Percentiles rank a stretch among this genome's conserved stretches.
Conservation (phyloP, 2,329 filamentous ascomycete species). For the Cucurbitaria berberidis region DNA sequence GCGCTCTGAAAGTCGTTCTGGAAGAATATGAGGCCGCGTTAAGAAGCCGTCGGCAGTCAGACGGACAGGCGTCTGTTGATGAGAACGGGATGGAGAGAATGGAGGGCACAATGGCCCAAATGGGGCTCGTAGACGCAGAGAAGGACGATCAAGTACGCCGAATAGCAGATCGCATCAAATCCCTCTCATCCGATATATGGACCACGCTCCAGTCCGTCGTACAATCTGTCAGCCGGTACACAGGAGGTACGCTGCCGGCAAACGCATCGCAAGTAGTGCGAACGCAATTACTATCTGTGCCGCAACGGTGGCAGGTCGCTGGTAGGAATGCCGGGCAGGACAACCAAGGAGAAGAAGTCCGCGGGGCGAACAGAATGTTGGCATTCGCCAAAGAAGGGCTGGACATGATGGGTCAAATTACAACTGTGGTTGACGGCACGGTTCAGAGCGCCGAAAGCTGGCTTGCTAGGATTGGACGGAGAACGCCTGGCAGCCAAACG, state of each 20-base stretch:
- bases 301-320: conserved; percentile 79
- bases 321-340: conserved; percentile 54
- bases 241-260: conserved; percentile 87
- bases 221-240: conserved; percentile 84
- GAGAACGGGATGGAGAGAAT: conserved; percentile 13
- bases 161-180: conserved; percentile 79
- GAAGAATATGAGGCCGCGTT: conserved; percentile 75
- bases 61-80: conserved; percentile 22
- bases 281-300: conserved; percentile 81
- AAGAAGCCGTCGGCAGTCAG: conserved; percentile 37
- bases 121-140: conserved; percentile 25
- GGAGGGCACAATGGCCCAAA: conserved; percentile 23
- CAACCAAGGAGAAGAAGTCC: conserved; percentile 50
- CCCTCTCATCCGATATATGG: conserved; percentile 59
- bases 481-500: conserved; percentile 10
- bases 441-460: conserved; percentile 90
- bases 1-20: conserved; percentile 74
- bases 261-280: conserved; percentile 86
- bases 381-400: conserved; percentile 88
- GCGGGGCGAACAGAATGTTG: conserved; percentile 75
- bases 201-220: conserved; percentile 75
- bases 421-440: conserved; percentile 84
- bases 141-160: conserved; percentile 56
- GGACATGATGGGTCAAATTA: conserved; percentile 94
- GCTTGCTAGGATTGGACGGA: conserved; percentile 75